Conservation (phyloP, 306 rosid genomes). For the Vigna trinervia region DNA sequence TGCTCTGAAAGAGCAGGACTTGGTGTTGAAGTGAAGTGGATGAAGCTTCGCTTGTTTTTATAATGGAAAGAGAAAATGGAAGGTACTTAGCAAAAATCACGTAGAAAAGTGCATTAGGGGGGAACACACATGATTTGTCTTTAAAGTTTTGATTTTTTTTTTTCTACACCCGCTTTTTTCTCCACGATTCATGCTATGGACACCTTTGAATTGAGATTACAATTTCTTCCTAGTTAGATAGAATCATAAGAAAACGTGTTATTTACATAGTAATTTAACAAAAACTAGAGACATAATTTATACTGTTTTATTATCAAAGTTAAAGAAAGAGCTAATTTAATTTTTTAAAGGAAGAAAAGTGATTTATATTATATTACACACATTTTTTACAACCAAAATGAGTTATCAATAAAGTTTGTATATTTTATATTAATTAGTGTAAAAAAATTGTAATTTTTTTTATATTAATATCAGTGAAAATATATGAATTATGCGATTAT, state of each 20-base stretch:
- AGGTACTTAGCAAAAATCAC: slow-evolving; percentile 58
- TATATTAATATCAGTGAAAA: too few species aligned
- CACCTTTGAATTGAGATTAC: neutral
- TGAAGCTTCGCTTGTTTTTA: slow-evolving; percentile 48
- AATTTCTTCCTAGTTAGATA: neutral
- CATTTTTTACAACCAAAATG: too few species aligned
- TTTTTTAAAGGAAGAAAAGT: too few species aligned
- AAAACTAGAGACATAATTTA: too few species aligned
- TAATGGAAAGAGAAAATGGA: slow-evolving; percentile 37
- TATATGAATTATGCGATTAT: too few species aligned
- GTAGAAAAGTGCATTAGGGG: slow-evolving; percentile 36
- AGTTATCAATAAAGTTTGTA: too few species aligned
- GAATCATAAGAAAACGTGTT: neutral
- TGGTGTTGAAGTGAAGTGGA: slow-evolving; percentile 22
- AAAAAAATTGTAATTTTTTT: too few species aligned
- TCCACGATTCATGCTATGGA: slow-evolving; percentile 65
- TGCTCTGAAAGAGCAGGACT: slow-evolving; percentile 6
- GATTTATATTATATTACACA: too few species aligned
- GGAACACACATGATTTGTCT: slow-evolving; percentile 45
- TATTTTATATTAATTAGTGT: too few species aligned
- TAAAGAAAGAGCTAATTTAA: too few species aligned
- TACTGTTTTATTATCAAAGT: too few species aligned
- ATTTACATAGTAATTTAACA: too few species aligned
- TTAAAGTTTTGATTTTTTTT: slow-evolving; percentile 17
- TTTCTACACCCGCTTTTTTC: slow-evolving; percentile 49